Percentiles rank a stretch among this genome's conserved stretches.
Conservation (phyloP, 805 yeast species). For the Ogataea pignaliae region DNA sequence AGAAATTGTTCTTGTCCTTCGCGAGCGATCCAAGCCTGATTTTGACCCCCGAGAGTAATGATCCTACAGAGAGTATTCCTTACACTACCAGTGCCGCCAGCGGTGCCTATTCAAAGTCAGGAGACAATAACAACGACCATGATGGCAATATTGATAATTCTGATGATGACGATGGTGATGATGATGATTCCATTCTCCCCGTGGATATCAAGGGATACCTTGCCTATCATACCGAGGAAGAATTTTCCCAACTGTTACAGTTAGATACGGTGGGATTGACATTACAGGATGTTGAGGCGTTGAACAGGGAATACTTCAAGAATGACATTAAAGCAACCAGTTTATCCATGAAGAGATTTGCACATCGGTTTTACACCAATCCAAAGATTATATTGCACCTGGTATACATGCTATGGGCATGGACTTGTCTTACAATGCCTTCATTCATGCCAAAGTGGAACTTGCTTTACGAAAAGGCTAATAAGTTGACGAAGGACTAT, state of each 20-base stretch:
- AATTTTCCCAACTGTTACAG: slow-evolving; percentile 5
- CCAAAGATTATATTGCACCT: slow-evolving; percentile 18
- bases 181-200: too few relatives aligned
- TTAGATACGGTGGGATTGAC: slow-evolving; percentile 18
- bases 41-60: too few relatives aligned
- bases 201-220: too few relatives aligned
- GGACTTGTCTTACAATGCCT: slow-evolving; percentile 12
- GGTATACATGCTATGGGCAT: slow-evolving; percentile 23
- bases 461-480: slow-evolving; percentile 15
- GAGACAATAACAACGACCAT: too few relatives aligned
- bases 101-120: neutral
- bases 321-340: slow-evolving; percentile 9
- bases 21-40: too few relatives aligned
- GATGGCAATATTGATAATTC: too few relatives aligned
- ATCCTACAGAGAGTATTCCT: too few relatives aligned
- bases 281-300: slow-evolving; percentile 15
- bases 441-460: slow-evolving; percentile 15
- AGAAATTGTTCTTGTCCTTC: too few relatives aligned
- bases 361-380: slow-evolving; percentile 12
- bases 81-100: neutral
- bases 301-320: slow-evolving; percentile 17
- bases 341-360: slow-evolving; percentile 19
- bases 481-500: slow-evolving; percentile 11
- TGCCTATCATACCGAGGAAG: slow-evolving; percentile 4
- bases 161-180: neutral